Evolutionary conservation across 1,284 basidiomycete genomes (phyloP), one percentile per base, ranked within the genome.

Genomic region (Sanghuangporus sanghuang): DNA sequence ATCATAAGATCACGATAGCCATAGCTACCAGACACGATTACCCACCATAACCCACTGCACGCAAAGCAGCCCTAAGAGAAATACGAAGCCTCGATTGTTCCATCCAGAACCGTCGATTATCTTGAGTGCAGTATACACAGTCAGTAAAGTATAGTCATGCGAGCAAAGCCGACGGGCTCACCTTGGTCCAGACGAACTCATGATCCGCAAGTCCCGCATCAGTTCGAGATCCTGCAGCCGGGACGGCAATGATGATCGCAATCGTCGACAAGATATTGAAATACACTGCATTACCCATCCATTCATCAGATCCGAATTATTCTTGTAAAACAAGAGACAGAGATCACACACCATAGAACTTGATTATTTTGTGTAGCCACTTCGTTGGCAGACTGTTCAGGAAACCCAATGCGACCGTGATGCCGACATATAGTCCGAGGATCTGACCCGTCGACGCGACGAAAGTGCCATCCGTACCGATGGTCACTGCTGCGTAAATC

Each of bases 21-120:
- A 40, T 57, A 36, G 35, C 21, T 14, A n/a, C 5, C 21, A 21
- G 6, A n/a, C 4, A 23, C 6, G 8, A 23, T 4, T 6, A 7
- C 54, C 54, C 44, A 67, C 68, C 68, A 69, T 67, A 18, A 69
- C 68, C 68, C 68, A 69, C 57, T 67, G 66, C 9, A 69, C 68
- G 57, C 68, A 65, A 32, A 69, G 53, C 14, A 69, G n/a, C 3
- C 68, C 68, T n/a, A 69, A 58, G 27, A 69, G 54, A 56, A 69
- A 68, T 9, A 65, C 66, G 52, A 69, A 69, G 12, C 66, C 66
- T 6, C 50, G 59, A 49, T 68, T 68, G 44, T 58, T 59, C 68
- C 68, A 69, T 12, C 68, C 68, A 14, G 67, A 67, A 16, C 61
- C 56, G 67, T 69, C 68, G 23, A 61, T 55, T 18, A 69, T 64